Evolutionary conservation across 2,329 filamentous ascomycete species (phyloP).

Genomic region (Aspergillus sp.): DNA sequence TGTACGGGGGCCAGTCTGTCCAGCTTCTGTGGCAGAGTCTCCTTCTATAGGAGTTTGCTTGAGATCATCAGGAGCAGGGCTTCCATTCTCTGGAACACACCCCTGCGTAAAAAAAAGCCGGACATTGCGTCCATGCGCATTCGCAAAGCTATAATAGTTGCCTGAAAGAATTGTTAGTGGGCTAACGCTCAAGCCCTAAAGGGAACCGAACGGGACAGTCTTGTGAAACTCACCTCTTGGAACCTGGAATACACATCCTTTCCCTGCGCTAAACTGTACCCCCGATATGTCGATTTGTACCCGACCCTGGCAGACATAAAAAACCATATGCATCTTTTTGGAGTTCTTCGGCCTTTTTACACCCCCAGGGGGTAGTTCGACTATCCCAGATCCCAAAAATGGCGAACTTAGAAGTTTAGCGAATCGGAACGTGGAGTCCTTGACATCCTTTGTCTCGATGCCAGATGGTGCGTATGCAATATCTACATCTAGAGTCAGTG

Average conservation of each 20-base stretch:
- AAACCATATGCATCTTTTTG: conserved; percentile 92
- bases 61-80: conserved; percentile 14
- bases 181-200: background rate
- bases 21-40: conserved; percentile 7
- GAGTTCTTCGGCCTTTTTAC: conserved; percentile 88
- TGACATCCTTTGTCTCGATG: conserved; percentile 51
- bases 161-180: conserved; percentile 44
- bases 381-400: conserved; percentile 83
- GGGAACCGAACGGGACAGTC: background rate
- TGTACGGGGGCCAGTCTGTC: conserved; percentile 9
- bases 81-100: conserved; percentile 48
- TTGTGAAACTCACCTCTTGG: conserved; percentile 67
- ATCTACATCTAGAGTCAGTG: conserved; percentile 33
- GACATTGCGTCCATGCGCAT: conserved; percentile 63
- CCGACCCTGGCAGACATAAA: conserved; percentile 78
- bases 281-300: conserved; percentile 62
- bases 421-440: conserved; percentile 69
- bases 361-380: conserved; percentile 75
- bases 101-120: conserved; percentile 90
- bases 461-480: conserved; percentile 52
- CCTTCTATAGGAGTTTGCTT: conserved; percentile 17
- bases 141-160: conserved; percentile 87
- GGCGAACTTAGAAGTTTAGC: conserved; percentile 76
- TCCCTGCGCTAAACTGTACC: conserved; percentile 65
- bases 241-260: conserved; percentile 88